These are phyloP conservation scores for Beauveria bassiana DNA, from an alignment of 2,329 filamentous ascomycete genomes.

Conservation along the genomic window DNA sequence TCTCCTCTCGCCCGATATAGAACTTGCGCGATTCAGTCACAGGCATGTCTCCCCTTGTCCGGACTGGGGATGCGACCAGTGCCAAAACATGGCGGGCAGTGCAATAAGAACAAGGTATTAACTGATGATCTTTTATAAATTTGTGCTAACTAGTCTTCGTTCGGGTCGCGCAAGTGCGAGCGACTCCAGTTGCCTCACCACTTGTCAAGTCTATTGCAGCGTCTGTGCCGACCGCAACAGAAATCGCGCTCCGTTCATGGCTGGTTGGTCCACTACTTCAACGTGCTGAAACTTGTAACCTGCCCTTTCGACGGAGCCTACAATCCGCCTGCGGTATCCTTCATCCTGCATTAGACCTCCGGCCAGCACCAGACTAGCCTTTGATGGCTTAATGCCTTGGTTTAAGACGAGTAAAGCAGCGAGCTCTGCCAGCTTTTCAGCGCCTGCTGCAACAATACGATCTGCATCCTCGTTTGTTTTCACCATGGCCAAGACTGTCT, in stretches of 20 bases:
- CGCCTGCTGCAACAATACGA: constrained; percentile 15
- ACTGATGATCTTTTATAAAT: neutral
- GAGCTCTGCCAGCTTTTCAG: constrained; percentile 14
- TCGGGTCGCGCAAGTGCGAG: neutral
- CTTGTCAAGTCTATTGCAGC: neutral
- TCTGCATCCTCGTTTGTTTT: constrained; percentile 13
- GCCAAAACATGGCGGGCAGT: neutral
- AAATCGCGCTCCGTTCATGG: constrained; percentile 13
- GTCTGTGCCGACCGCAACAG: neutral
- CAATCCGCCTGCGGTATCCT: constrained; percentile 10
- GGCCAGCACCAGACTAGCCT: constrained; percentile 15
- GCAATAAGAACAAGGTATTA: neutral
- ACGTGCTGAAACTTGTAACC: constrained; percentile 14
- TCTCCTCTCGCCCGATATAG: constrained; percentile 7
- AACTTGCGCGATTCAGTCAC: constrained; percentile 2
- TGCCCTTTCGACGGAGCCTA: constrained; percentile 8
- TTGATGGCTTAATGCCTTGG: constrained; percentile 13
- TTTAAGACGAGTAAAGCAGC: constrained; percentile 12
- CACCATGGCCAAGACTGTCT: constrained; percentile 15
- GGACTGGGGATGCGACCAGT: neutral
- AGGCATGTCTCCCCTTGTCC: neutral
- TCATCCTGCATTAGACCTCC: constrained; percentile 18
- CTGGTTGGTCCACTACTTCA: constrained; percentile 14
- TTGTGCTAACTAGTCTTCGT: neutral
- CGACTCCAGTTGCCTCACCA: neutral